Evolutionary conservation across 129 eudicot species (phyloP).

Genomic region (Flaveria ramosissima): DNA sequence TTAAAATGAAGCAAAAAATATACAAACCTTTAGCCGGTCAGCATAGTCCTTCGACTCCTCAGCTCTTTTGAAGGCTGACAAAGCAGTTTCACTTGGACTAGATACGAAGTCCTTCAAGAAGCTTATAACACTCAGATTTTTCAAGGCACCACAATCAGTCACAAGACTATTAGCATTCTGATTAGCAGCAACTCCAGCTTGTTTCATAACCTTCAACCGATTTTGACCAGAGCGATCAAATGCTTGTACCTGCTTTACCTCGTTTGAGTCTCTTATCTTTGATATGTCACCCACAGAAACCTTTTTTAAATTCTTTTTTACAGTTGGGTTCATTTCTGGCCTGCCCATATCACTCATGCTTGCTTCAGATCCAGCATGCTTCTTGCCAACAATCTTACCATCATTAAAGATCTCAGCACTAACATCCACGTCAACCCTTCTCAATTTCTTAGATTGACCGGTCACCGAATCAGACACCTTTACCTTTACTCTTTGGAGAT

Average conservation of each 20-base stretch:
- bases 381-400: conserved; percentile 38
- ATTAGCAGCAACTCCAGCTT: conserved; percentile 28
- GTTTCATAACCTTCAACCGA: conserved; percentile 43
- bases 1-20: background rate
- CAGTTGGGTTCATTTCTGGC: conserved; percentile 20
- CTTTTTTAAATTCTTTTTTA: conserved; percentile 24
- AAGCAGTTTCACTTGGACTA: conserved; percentile 45
- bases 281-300: conserved; percentile 30
- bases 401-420: conserved; percentile 28
- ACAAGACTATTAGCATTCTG: conserved; percentile 36
- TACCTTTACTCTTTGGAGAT: conserved; percentile 34
- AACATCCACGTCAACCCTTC: conserved; percentile 35
- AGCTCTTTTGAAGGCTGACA: conserved; percentile 67
- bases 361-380: conserved; percentile 29
- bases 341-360: conserved; percentile 28
- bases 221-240: conserved; percentile 36
- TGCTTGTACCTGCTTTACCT: conserved; percentile 28
- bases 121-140: conserved; percentile 39
- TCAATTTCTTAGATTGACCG: conserved; percentile 40
- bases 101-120: conserved; percentile 48
- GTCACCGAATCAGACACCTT: conserved; percentile 35
- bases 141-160: conserved; percentile 30
- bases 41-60: conserved; percentile 62
- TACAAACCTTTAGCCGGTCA: conserved; percentile 67
- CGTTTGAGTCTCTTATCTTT: conserved; percentile 30